These are phyloP conservation scores for Sechiopsis laciniata DNA, from an alignment of 306 rosid species.

Conservation along the genomic window DNA sequence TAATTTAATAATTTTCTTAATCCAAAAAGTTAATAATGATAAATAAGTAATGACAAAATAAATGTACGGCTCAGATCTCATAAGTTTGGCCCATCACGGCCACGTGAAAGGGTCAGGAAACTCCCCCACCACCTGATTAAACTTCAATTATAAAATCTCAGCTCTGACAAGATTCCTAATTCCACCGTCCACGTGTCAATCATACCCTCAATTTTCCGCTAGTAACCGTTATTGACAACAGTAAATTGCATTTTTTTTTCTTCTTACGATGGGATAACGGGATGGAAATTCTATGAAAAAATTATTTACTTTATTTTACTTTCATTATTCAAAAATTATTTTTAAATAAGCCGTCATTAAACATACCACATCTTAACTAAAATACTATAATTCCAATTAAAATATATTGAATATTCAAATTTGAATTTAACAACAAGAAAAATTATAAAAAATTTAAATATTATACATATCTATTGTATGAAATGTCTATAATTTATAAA, in stretches of 20 bases:
- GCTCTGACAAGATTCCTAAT: constrained; percentile 34
- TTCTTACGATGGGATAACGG: too few relatives aligned
- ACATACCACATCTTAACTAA: too few relatives aligned
- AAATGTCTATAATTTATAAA: too few relatives aligned
- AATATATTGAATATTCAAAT: too few relatives aligned
- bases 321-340: too few relatives aligned
- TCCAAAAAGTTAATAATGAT: neutral
- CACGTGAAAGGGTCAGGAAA: constrained; percentile 51
- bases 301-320: too few relatives aligned
- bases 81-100: constrained; percentile 24
- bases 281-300: too few relatives aligned
- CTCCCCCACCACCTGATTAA: constrained; percentile 29
- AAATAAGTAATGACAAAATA: neutral
- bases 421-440: too few relatives aligned
- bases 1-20: constrained; percentile 6
- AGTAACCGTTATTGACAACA: constrained; percentile 17
- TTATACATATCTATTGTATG: too few relatives aligned
- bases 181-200: constrained; percentile 49
- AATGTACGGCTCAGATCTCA: constrained; percentile 20
- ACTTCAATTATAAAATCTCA: constrained; percentile 25
- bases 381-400: too few relatives aligned
- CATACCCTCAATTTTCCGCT: neutral
- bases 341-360: too few relatives aligned
- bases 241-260: neutral
- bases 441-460: too few relatives aligned